A percentile compares a stretch with the other conserved stretches of the same genome.
Evolutionary conservation across 139 green algal genomes (phyloP).

Genomic region (Pedinophyceae sp.): DNA sequence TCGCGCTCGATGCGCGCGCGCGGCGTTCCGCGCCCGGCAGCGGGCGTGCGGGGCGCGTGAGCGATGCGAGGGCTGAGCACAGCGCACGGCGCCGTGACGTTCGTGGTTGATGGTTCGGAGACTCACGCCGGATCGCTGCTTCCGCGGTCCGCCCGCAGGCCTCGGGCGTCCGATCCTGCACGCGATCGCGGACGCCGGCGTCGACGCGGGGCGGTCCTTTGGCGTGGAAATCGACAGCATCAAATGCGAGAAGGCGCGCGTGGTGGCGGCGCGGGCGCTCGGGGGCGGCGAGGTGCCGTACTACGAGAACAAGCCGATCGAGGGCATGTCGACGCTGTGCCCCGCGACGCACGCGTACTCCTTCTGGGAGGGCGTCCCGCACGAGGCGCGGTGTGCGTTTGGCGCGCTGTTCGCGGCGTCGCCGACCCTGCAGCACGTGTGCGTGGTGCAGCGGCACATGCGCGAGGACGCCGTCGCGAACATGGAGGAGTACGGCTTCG

Average conservation of each 20-base stretch:
- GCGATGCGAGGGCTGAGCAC: too few relatives aligned
- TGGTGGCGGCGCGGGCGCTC: slow-evolving; percentile 40
- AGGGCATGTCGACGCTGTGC: slow-evolving; percentile 45
- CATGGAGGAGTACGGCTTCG: slow-evolving; percentile 66
- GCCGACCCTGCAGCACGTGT: slow-evolving; percentile 36
- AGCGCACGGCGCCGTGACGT: too few relatives aligned
- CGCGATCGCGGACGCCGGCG: slow-evolving; percentile 31
- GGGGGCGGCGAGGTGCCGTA: too few relatives aligned
- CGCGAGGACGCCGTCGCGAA: slow-evolving; percentile 25
- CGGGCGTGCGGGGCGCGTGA: too few relatives aligned
- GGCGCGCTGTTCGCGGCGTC: slow-evolving; percentile 50
- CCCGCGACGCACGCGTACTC: slow-evolving; percentile 72
- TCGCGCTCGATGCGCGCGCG: too few relatives aligned
- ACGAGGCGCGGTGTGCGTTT: slow-evolving; percentile 47
- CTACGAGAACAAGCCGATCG: slow-evolving; percentile 36
- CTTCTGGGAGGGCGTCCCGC: slow-evolving; percentile 85
- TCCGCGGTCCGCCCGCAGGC: background rate
- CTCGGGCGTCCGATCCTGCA: slow-evolving; percentile 57
- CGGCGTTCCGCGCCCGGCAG: too few relatives aligned
- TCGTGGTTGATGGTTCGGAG: too few relatives aligned
- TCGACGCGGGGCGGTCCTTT: slow-evolving; percentile 20
- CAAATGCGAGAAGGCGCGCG: slow-evolving; percentile 66
- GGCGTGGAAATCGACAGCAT: slow-evolving; percentile 70
- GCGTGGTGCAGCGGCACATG: slow-evolving; percentile 68
- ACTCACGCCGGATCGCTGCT: too few relatives aligned